phyloP scores from a whole-genome alignment of 2,329 filamentous ascomycete genomes.

The Epichloe hybrida region DNA sequence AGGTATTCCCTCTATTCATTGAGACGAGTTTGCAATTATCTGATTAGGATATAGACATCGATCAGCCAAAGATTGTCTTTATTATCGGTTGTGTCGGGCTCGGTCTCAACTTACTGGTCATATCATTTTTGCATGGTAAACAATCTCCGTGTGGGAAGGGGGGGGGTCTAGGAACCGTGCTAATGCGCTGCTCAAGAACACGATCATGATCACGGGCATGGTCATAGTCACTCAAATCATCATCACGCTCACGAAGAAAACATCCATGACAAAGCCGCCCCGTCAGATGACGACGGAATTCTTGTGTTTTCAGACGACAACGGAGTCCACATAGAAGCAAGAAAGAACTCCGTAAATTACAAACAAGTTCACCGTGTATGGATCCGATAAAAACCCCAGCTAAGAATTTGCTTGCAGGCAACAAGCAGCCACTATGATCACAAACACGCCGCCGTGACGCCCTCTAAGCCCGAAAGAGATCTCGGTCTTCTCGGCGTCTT shows the following conservation, averaged over 20 bases:
- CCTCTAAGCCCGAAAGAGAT: constrained; percentile 33
- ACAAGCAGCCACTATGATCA: constrained; percentile 31
- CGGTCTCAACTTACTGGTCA: constrained; percentile 52
- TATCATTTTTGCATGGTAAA: constrained; percentile 50
- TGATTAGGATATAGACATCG: constrained; percentile 32
- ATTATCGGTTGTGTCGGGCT: constrained; percentile 58
- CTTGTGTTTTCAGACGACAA: neutral
- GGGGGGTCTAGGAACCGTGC: neutral
- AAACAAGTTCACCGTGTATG: neutral
- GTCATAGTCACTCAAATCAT: constrained; percentile 10
- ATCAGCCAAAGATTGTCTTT: constrained; percentile 52
- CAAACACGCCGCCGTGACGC: constrained; percentile 26
- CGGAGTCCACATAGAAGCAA: neutral
- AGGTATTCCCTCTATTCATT: constrained; percentile 10
- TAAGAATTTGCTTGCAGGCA: neutral
- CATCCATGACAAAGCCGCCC: neutral
- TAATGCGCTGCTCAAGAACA: constrained; percentile 12
- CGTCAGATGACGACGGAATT: neutral
- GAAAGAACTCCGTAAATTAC: neutral
- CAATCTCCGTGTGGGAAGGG: no score
- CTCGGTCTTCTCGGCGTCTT: constrained; percentile 61
- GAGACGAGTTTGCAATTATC: constrained; percentile 2
- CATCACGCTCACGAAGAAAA: constrained; percentile 8
- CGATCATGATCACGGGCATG: constrained; percentile 20
- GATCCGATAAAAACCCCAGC: neutral